Conservation (phyloP, 2,329 filamentous ascomycete species). For the Aspergillus eucalypticola region DNA sequence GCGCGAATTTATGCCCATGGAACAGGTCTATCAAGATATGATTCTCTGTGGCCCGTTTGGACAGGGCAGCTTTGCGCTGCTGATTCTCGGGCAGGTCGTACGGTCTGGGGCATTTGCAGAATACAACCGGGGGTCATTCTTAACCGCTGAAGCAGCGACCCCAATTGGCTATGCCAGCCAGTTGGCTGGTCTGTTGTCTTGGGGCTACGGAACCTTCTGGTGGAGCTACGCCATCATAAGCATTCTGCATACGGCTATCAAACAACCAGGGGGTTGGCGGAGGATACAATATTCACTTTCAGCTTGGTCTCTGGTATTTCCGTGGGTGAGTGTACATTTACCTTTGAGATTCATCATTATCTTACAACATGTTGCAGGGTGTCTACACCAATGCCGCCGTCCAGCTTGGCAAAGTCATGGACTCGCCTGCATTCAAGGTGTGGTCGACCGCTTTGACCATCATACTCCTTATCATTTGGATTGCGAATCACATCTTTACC, state of each 20-base stretch:
- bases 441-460: slow-evolving; percentile 41
- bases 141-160: slow-evolving; percentile 35
- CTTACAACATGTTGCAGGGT: slow-evolving; percentile 26
- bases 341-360: not conserved
- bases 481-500: slow-evolving; percentile 34
- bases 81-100: slow-evolving; percentile 39
- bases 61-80: slow-evolving; percentile 43
- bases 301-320: slow-evolving; percentile 43
- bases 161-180: slow-evolving; percentile 38
- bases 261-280: slow-evolving; percentile 23
- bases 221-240: slow-evolving; percentile 43
- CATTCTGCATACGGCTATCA: slow-evolving; percentile 30
- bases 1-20: slow-evolving; percentile 21
- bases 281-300: slow-evolving; percentile 31
- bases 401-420: slow-evolving; percentile 40
- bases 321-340: slow-evolving; percentile 34
- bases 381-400: slow-evolving; percentile 44
- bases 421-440: slow-evolving; percentile 41
- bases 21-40: slow-evolving; percentile 41
- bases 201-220: slow-evolving; percentile 47
- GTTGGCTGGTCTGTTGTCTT: slow-evolving; percentile 41
- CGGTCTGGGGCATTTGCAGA: slow-evolving; percentile 29
- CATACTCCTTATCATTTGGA: slow-evolving; percentile 37
- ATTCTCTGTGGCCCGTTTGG: slow-evolving; percentile 45
- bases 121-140: slow-evolving; percentile 36